Base-by-base conservation (phyloP, 306 rosid genomes). In the Neltuma alba region DNA sequence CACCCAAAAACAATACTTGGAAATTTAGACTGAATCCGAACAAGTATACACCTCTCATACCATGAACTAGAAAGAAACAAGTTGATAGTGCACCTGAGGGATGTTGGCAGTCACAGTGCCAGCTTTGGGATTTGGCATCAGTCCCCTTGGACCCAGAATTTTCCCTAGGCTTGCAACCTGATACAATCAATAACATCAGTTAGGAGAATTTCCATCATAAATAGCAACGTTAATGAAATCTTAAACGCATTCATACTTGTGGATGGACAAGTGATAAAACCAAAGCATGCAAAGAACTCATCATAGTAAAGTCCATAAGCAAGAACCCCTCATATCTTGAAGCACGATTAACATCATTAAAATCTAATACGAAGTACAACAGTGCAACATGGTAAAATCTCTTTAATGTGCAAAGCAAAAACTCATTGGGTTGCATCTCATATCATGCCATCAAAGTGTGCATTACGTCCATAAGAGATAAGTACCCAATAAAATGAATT, bases 61-160 rank as follows among this genome's bases (percentile, higher is more conserved):
- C n/a, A 15, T 50, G 75, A 61, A 70, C 77, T 44, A 18, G 44
- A 33, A 60, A 42, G 25, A 76, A 77, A 42, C 45, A 58, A 58
- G 72, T 34, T 20, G 65, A 68, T 62, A 73, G 45, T 63, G 66
- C 70, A 96, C 98, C 99, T 91, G 98, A 81, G 98, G 96, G 47
- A 96, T 96, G 70, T 96, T 96, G 20, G 99, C 83, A 11, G 99
- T 90, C 67, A 96, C 99, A 5, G 99, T 96, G 76, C 99, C 99
- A 79, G 99, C 99, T 89, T 96, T 96, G 2, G 99, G 99, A 88
- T 96, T 96, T 68, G 99, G 99, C 99, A 96, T 96, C 84, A 96
- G 92, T 78, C 99, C 99, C 87, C 99, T 91, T 60, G 99, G 99
- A 64, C 99, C 99, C 76, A 96, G 87, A 91, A 96, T 92, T 83